Percentiles rank a stretch among this genome's conserved stretches.
Evolutionary conservation across 73 alveolate species (phyloP).

Genomic region (Paramecium octaurelia): DNA sequence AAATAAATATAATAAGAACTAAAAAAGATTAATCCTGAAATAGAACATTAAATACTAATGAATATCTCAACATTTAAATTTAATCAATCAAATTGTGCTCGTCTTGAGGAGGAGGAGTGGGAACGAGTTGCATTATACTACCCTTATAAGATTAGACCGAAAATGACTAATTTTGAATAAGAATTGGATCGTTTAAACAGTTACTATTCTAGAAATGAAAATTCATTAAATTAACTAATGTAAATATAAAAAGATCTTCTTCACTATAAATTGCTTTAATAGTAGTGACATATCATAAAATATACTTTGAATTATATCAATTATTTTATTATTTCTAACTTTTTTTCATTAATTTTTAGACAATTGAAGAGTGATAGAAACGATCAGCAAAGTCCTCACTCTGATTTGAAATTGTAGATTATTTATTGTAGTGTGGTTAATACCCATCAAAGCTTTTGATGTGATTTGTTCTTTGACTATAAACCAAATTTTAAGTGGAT

Average conservation of each 20-base stretch:
- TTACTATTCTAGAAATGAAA: constrained; percentile 34
- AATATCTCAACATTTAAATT: constrained; percentile 9
- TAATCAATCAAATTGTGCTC: background rate
- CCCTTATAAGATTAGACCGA: background rate
- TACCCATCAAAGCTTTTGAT: background rate
- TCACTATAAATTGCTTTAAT: background rate
- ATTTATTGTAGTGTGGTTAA: background rate
- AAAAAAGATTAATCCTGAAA: constrained; percentile 34
- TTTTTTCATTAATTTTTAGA: background rate
- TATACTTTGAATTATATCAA: background rate
- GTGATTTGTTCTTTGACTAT: background rate
- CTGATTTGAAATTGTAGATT: background rate
- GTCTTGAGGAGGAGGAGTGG: background rate
- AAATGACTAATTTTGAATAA: constrained; percentile 8
- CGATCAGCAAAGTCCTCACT: background rate
- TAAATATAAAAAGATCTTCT: constrained; percentile 27
- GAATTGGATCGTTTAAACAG: constrained; percentile 13
- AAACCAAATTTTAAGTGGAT: no score
- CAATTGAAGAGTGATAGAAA: background rate
- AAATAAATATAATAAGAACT: background rate
- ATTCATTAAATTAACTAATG: constrained; percentile 41
- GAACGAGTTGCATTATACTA: constrained; percentile 12
- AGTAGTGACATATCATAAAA: background rate
- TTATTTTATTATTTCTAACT: background rate
- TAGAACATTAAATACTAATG: background rate